Conservation (phyloP, 1,284 basidiomycete genomes). For the Heliocybe sulcata region DNA sequence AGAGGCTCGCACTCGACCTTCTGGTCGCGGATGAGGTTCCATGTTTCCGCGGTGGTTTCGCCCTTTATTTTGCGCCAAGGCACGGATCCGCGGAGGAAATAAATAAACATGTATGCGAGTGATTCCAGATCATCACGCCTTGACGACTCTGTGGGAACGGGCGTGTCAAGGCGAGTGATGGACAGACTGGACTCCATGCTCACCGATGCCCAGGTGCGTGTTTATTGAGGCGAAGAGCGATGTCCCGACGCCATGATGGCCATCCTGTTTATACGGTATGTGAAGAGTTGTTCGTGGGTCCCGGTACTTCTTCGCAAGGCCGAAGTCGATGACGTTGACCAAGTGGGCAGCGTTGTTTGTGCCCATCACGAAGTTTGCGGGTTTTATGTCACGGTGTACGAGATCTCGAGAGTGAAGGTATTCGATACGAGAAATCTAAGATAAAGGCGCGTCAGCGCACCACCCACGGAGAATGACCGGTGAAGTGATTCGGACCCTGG, state of each 20-base stretch:
- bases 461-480: neutral
- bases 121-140: constrained; percentile 91
- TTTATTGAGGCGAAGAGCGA: constrained; percentile 94
- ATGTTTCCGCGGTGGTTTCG: constrained; percentile 73
- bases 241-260: constrained; percentile 86
- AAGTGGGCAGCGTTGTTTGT: constrained; percentile 45
- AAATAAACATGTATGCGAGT: constrained; percentile 89
- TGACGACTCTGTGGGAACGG: constrained; percentile 55
- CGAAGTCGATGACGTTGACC: constrained; percentile 95
- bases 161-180: neutral
- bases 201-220: constrained; percentile 87
- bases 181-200: constrained; percentile 17
- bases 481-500: neutral
- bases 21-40: constrained; percentile 66
- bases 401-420: constrained; percentile 69
- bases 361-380: constrained; percentile 89
- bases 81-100: constrained; percentile 84
- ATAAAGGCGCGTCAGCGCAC: constrained; percentile 2
- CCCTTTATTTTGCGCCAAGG: constrained; percentile 87
- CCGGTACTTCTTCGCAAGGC: constrained; percentile 92
- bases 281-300: constrained; percentile 83
- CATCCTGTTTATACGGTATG: constrained; percentile 89
- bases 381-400: constrained; percentile 94
- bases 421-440: constrained; percentile 67
- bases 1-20: constrained; percentile 57